These are phyloP conservation scores for Cordyceps javanica DNA, from an alignment of 2,329 filamentous ascomycete genomes.

Conservation along the genomic window DNA sequence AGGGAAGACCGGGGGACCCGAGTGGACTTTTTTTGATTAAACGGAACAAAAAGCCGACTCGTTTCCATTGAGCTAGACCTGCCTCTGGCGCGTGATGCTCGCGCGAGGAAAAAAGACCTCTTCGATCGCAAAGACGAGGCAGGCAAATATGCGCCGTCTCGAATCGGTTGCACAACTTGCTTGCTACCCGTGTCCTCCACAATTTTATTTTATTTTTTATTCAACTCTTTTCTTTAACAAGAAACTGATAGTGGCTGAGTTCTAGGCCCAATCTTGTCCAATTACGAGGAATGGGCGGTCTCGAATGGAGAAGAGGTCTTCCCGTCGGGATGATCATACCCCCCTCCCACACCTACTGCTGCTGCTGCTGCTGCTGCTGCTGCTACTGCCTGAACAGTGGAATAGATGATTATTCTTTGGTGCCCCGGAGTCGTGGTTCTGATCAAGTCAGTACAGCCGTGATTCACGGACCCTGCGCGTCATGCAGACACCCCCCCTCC, in stretches of 20 bases:
- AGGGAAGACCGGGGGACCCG: not conserved
- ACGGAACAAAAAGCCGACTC: not conserved
- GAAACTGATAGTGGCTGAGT: not conserved
- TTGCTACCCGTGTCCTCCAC: conserved; percentile 8
- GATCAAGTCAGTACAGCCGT: not conserved
- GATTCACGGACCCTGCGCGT: not conserved
- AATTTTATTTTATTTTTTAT: not conserved
- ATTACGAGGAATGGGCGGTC: conserved; percentile 4
- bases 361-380: not conserved
- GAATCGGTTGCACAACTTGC: conserved; percentile 9
- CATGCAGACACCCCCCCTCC: not conserved
- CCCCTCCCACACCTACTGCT: not conserved
- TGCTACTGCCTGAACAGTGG: not conserved
- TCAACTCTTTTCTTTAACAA: not conserved
- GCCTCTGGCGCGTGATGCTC: not conserved
- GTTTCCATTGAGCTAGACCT: not conserved
- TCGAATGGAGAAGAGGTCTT: conserved; percentile 1
- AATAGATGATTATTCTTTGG: not conserved
- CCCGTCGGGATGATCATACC: conserved; percentile 6
- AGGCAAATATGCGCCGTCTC: conserved; percentile 7
- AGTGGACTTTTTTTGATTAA: not conserved
- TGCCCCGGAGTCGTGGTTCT: not conserved
- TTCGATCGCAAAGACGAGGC: not conserved
- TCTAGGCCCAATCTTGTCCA: not conserved
- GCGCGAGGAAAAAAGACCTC: not conserved